phyloP scores from a whole-genome alignment of 129 eudicot genomes.

The Tagetes erecta region DNA sequence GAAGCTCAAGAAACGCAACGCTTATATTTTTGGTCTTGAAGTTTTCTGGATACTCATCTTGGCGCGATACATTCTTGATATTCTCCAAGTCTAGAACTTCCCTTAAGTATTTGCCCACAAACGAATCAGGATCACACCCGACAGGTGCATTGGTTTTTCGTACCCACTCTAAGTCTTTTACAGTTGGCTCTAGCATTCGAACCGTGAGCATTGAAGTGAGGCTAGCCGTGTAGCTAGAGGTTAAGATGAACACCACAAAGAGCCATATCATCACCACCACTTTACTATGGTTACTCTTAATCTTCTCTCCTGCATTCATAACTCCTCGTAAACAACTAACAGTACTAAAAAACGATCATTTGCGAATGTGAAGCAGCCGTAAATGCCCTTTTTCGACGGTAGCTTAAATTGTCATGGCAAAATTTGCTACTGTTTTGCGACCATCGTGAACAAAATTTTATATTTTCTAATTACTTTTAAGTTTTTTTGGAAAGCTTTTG shows the following conservation, averaged over 20 bases:
- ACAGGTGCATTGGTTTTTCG: conserved; percentile 43
- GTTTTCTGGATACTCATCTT: conserved; percentile 32
- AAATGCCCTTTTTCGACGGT: too few species aligned
- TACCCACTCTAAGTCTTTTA: conserved; percentile 47
- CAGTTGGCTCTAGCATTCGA: conserved; percentile 45
- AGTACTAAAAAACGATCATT: too few species aligned
- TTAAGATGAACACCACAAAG: conserved; percentile 47
- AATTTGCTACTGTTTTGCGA: too few species aligned
- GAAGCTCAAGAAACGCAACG: conserved; percentile 61
- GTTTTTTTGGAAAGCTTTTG: too few species aligned
- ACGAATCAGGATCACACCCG: conserved; percentile 59
- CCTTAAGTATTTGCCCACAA: conserved; percentile 43
- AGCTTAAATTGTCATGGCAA: too few species aligned
- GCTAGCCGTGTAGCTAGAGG: conserved; percentile 53
- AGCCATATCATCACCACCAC: conserved; percentile 52
- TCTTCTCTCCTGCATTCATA: conserved; percentile 42
- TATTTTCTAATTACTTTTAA: too few species aligned
- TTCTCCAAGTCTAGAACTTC: conserved; percentile 33
- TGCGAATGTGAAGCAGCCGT: too few species aligned
- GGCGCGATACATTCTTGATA: conserved; percentile 25
- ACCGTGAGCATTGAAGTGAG: conserved; percentile 60
- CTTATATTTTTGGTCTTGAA: conserved; percentile 35
- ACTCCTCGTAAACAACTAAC: background rate
- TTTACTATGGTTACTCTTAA: conserved; percentile 50
- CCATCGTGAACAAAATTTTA: too few species aligned